phyloP scores from a whole-genome alignment of 2,329 filamentous ascomycete genomes.

The Mycocentrospora acerina region DNA sequence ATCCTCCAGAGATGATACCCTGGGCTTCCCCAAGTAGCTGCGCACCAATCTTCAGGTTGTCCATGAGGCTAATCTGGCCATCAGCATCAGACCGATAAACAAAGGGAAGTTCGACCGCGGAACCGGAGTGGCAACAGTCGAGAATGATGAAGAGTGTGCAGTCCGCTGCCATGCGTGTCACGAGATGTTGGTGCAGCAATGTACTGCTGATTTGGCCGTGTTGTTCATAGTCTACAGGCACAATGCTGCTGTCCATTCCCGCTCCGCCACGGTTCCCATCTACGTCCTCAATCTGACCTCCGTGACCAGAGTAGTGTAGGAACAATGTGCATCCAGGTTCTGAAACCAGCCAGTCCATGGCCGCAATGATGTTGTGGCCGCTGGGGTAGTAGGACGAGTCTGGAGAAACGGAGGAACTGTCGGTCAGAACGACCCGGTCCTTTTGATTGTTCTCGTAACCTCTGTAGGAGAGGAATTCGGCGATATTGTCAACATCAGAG shows the following conservation, averaged over 20 bases:
- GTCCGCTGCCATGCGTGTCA: slow-evolving; percentile 53
- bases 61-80: slow-evolving; percentile 57
- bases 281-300: slow-evolving; percentile 54
- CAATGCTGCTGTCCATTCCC: slow-evolving; percentile 53
- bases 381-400: slow-evolving; percentile 41
- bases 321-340: slow-evolving; percentile 56
- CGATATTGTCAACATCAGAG: slow-evolving; percentile 53
- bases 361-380: slow-evolving; percentile 51
- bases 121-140: slow-evolving; percentile 64
- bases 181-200: slow-evolving; percentile 54
- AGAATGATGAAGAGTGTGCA: slow-evolving; percentile 59
- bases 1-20: slow-evolving; percentile 54
- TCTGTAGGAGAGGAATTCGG: slow-evolving; percentile 47
- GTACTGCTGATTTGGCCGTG: slow-evolving; percentile 57
- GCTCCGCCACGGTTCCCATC: slow-evolving; percentile 41
- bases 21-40: slow-evolving; percentile 53
- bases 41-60: slow-evolving; percentile 56
- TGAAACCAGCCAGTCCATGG: slow-evolving; percentile 60
- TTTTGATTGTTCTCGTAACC: slow-evolving; percentile 46
- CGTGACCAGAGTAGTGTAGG: slow-evolving; percentile 62
- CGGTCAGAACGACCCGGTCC: slow-evolving; percentile 50
- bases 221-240: slow-evolving; percentile 55
- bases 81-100: slow-evolving; percentile 60
- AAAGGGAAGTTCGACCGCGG: slow-evolving; percentile 60
- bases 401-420: slow-evolving; percentile 35